Base-by-base conservation (phyloP, 345 rosid genomes). In the Euclidium syriacum region DNA sequence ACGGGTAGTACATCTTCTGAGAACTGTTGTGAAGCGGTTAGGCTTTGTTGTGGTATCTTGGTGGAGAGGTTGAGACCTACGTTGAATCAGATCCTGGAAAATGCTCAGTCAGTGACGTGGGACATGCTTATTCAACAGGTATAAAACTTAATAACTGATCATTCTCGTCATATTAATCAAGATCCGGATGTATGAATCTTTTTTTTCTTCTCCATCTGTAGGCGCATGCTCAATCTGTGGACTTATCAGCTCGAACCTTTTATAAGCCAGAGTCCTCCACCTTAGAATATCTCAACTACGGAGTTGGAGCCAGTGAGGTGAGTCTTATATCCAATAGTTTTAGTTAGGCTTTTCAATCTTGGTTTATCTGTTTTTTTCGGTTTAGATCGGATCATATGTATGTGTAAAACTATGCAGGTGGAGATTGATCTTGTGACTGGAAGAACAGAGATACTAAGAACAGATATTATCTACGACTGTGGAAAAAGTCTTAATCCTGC, bases 281-380 rank as follows among this genome's bases (percentile, higher is more conserved):
- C 11, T 62, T 60, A 75, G 33, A 49, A 6, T 92, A 92, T 77
- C 79, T 92, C 29, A 92, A 84, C 79, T 92, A 92, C 5, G 98
- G 98, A 34, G 95, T 86, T 56, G 97, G 88, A 57, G 89, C 80
- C 48, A 85, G 97, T 35, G 97, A 89, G 97, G 98, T 75, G 67
- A 87, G 86, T 73, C 68, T 63, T 15, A 64, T 46, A 3, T 12
- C 60, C 22, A 0, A 39, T 39, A n/a, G n/a, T n/a, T n/a, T n/a
- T n/a, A n/a, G n/a, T n/a, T n/a, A n/a, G n/a, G n/a, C n/a, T n/a
- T n/a, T n/a, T n/a, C n/a, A n/a, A n/a, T n/a, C n/a, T n/a, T n/a
- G n/a, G n/a, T n/a, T n/a, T n/a, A n/a, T n/a, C n/a, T n/a, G n/a
- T n/a, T n/a, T n/a, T n/a, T n/a, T n/a, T n/a, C n/a, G n/a, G n/a